phyloP scores from a whole-genome alignment of 2,329 filamentous ascomycete genomes.

The Tolypocladium pustulatum region DNA sequence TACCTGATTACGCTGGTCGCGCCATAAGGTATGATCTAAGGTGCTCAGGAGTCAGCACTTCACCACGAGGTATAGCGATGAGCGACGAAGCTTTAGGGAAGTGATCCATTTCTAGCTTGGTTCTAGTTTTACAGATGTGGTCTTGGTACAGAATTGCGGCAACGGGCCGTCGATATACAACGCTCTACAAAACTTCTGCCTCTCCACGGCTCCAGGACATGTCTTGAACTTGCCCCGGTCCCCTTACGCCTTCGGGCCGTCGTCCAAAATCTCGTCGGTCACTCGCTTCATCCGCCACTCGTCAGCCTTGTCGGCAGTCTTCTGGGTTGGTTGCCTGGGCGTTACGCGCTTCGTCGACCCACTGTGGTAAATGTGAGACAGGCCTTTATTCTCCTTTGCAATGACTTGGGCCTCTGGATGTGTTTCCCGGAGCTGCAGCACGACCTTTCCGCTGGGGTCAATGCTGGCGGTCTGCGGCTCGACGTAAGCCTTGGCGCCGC shows the following conservation, averaged over 20 bases:
- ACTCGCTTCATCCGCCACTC: conserved; percentile 13
- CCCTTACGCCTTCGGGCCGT: background rate
- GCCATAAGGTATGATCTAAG: too few species aligned
- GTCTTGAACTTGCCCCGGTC: background rate
- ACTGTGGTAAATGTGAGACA: conserved; percentile 20
- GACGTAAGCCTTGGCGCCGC: conserved; percentile 46
- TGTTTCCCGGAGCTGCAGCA: conserved; percentile 31
- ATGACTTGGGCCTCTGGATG: conserved; percentile 29
- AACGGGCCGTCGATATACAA: conserved; percentile 3
- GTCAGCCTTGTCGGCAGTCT: conserved; percentile 4
- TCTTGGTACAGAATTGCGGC: conserved; percentile 3
- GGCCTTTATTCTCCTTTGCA: conserved; percentile 33
- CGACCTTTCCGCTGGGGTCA: conserved; percentile 39
- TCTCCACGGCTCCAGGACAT: background rate
- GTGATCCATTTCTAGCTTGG: background rate
- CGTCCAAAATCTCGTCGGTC: conserved; percentile 17
- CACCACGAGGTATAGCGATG: background rate
- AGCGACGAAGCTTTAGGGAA: background rate
- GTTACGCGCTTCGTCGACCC: conserved; percentile 9
- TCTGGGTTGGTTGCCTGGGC: conserved; percentile 2
- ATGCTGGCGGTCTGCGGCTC: conserved; percentile 25
- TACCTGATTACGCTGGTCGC: too few species aligned
- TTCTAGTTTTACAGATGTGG: conserved; percentile 7
- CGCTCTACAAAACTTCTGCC: background rate
- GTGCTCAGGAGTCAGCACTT: too few species aligned